Percentiles rank a stretch among this genome's conserved stretches.
Evolutionary conservation across 2,329 filamentous ascomycete species (phyloP).

Genomic region (Parafenestella ontariensis): DNA sequence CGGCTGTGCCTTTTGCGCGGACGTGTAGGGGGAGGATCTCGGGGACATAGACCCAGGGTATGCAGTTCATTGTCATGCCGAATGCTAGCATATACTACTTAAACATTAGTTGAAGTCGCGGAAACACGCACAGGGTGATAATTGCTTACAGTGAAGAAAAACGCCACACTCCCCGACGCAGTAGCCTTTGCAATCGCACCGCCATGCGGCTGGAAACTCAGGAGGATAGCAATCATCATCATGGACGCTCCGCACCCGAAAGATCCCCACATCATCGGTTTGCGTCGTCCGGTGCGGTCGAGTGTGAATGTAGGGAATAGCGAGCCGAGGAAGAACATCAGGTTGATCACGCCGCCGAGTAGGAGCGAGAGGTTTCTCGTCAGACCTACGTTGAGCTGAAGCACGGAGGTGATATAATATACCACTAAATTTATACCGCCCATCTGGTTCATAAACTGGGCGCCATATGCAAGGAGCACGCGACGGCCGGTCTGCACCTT

Average conservation of each 20-base stretch:
- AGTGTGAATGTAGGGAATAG: slow-evolving; percentile 51
- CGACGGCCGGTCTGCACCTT: slow-evolving; percentile 50
- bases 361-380: slow-evolving; percentile 54
- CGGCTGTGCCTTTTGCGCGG: slow-evolving; percentile 58
- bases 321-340: slow-evolving; percentile 41
- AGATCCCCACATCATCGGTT: slow-evolving; percentile 43
- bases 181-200: slow-evolving; percentile 49
- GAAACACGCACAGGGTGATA: background rate
- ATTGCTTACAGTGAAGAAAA: slow-evolving; percentile 55
- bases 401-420: slow-evolving; percentile 55
- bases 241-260: slow-evolving; percentile 41
- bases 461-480: slow-evolving; percentile 50
- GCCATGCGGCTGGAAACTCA: slow-evolving; percentile 51
- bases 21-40: slow-evolving; percentile 60
- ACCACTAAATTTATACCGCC: slow-evolving; percentile 51
- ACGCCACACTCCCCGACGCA: slow-evolving; percentile 56
- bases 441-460: slow-evolving; percentile 52
- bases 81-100: slow-evolving; percentile 34
- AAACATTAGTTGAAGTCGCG: background rate
- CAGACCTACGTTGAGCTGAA: slow-evolving; percentile 57
- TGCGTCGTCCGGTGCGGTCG: slow-evolving; percentile 38
- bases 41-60: slow-evolving; percentile 60
- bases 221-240: slow-evolving; percentile 46
- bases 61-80: slow-evolving; percentile 33
- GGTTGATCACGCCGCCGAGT: slow-evolving; percentile 53